Evolutionary conservation across 306 rosid genomes (phyloP).

Genomic region (Inga oerstediana): DNA sequence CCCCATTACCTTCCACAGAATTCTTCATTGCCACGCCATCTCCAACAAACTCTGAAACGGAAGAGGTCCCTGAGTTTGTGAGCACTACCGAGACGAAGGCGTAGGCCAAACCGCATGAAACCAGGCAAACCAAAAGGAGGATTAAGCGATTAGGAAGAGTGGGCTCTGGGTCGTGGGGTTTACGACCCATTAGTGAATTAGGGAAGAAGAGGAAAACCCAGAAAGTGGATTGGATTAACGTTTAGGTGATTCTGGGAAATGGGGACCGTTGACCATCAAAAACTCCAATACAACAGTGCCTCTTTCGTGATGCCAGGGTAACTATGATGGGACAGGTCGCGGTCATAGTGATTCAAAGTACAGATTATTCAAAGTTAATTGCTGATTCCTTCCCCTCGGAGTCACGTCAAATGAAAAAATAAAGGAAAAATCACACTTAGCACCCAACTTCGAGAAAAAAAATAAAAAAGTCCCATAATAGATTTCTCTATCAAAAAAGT

Average conservation of each 20-base stretch:
- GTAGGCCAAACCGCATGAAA: constrained; percentile 69
- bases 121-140: constrained; percentile 47
- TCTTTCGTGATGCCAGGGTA: not conserved
- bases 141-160: constrained; percentile 42
- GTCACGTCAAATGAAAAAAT: too few species aligned
- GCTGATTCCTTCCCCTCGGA: not conserved
- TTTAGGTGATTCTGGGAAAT: constrained; percentile 17
- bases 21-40: constrained; percentile 30
- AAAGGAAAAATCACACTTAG: too few species aligned
- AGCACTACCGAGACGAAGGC: constrained; percentile 53
- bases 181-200: constrained; percentile 72
- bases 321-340: not conserved
- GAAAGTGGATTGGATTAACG: constrained; percentile 33
- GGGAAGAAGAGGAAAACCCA: constrained; percentile 34
- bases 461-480: too few species aligned
- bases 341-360: not conserved
- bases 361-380: not conserved
- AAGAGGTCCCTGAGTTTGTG: constrained; percentile 26
- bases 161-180: constrained; percentile 47
- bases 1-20: constrained; percentile 28
- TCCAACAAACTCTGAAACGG: constrained; percentile 33
- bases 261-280: constrained; percentile 50
- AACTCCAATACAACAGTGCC: constrained; percentile 17
- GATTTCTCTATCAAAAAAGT: too few species aligned
- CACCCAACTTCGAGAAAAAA: too few species aligned